A percentile compares a stretch with the other conserved stretches of the same genome.
phyloP scores from a whole-genome alignment of 2,329 filamentous ascomycete genomes.

The Aspergillus uvarum region DNA sequence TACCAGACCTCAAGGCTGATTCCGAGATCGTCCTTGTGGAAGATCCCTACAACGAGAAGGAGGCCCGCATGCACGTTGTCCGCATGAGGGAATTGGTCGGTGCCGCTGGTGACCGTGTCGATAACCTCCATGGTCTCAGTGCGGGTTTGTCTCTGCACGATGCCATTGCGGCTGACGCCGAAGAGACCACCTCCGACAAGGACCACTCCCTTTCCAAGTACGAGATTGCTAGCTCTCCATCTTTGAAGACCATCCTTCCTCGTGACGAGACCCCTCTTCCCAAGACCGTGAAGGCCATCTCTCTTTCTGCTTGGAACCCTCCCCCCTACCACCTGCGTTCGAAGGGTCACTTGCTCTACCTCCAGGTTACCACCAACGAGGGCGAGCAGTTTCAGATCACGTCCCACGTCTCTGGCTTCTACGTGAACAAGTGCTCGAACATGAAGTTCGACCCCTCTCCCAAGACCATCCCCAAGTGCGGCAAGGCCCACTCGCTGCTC shows the following conservation, averaged over 20 bases:
- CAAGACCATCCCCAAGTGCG: slow-evolving; percentile 72
- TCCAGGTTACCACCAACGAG: slow-evolving; percentile 85
- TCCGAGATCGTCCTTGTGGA: slow-evolving; percentile 81
- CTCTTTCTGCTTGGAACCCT: slow-evolving; percentile 93
- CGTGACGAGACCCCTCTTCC: slow-evolving; percentile 66
- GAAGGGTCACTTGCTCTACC: slow-evolving; percentile 88
- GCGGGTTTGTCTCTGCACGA: slow-evolving; percentile 87
- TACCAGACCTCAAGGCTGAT: slow-evolving; percentile 72
- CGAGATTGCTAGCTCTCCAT: slow-evolving; percentile 69
- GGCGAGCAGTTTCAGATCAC: slow-evolving; percentile 95
- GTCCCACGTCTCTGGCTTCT: slow-evolving; percentile 90
- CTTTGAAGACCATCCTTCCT: slow-evolving; percentile 71
- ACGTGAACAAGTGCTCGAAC: slow-evolving; percentile 93
- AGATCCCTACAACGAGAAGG: slow-evolving; percentile 97
- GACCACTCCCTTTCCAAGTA: slow-evolving; percentile 67
- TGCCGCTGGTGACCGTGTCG: slow-evolving; percentile 82
- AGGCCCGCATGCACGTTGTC: slow-evolving; percentile 91
- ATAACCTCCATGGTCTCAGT: slow-evolving; percentile 80
- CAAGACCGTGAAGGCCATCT: slow-evolving; percentile 86
- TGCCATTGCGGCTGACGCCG: slow-evolving; percentile 58
- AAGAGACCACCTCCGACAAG: slow-evolving; percentile 42
- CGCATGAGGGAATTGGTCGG: slow-evolving; percentile 90
- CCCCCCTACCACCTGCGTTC: slow-evolving; percentile 88
- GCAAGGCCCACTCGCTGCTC: slow-evolving; percentile 81
- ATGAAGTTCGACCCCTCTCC: slow-evolving; percentile 91